Evolutionary conservation across 192 early-diverging fungal species (phyloP), one percentile per base, ranked within the genome.

Genomic region (Haplosporangium gracile): DNA sequence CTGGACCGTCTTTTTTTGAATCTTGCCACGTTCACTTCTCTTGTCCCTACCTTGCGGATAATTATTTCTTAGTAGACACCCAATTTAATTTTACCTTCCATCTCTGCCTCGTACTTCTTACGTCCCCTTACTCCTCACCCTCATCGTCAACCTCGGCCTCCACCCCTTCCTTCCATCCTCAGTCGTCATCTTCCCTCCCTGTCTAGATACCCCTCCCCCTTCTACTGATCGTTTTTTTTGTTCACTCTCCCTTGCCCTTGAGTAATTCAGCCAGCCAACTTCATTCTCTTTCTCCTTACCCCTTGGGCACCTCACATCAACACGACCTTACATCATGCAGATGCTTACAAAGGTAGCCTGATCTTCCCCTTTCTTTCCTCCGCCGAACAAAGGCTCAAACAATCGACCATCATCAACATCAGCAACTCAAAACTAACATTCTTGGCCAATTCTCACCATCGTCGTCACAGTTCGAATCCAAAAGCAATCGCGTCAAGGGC

Each of bases 401-500:
- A 74, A 20, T 29, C 36, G 24, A 29, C 55, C 55, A 49, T 26
- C 32, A 18, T 24, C 34, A 42, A 29, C 32, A 40, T 0, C 34
- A n/a, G 20, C 29, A 26, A 2, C 55, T 26, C n/a, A 2, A 24
- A 18, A 5, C 55, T 9, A 57, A 0, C n/a, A 57, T 7, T 24
- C 55, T 26, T 45, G 11, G 16, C 20, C 57, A 13, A n/a, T 51
- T 55, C 13, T 74, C 29, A 29, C 10, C 43, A 86, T 65, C 47
- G 22, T 68, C 9, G 2, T 5, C 6, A 15, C 90, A 99, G 94
- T 99, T 99, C 90, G 98, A 99, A 89, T 97, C 97, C 32, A 99
- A 99, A 89, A 97, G 97, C 89, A 99, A 97, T 87, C 94, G 97
- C 76, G 98, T 98, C 77, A 99, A 98, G 89, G 96, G 97, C 42